These are phyloP conservation scores for Solanum sitiens DNA, from an alignment of 257 asterid genomes.

Conservation along the genomic window DNA sequence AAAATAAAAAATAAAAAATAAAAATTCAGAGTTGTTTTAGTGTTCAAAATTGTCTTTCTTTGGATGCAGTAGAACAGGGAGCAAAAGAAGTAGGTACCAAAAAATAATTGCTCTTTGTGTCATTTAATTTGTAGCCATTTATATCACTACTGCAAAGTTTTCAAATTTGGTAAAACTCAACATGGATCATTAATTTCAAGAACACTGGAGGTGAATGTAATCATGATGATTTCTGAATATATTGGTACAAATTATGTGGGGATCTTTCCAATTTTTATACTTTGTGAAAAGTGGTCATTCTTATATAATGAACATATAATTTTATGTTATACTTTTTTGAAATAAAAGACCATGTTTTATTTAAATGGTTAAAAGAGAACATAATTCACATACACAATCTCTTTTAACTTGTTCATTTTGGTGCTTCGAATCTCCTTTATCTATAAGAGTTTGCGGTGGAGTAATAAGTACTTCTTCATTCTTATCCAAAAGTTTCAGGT, in stretches of 20 bases:
- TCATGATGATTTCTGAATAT: background rate
- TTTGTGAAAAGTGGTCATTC: background rate
- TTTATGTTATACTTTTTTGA: rapidly evolving
- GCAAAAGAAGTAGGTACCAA: background rate
- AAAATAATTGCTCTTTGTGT: background rate
- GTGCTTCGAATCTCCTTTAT: too few relatives aligned
- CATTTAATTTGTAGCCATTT: background rate
- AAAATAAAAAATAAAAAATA: background rate
- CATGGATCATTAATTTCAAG: background rate
- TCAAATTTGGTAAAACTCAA: background rate
- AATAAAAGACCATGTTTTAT: background rate
- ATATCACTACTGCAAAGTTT: background rate
- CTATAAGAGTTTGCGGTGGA: background rate
- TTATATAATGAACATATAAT: background rate
- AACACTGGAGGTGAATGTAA: background rate
- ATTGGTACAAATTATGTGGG: background rate
- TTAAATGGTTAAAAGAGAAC: too few relatives aligned
- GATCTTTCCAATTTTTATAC: background rate
- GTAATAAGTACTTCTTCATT: rapidly evolving
- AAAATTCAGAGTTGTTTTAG: background rate
- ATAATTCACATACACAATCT: background rate
- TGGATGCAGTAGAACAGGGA: background rate
- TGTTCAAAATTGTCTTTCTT: background rate
- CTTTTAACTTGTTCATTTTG: background rate
- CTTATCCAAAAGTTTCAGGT: background rate